Evolutionary conservation across 306 rosid species (phyloP).

Genomic region (Cicer yamashitae): DNA sequence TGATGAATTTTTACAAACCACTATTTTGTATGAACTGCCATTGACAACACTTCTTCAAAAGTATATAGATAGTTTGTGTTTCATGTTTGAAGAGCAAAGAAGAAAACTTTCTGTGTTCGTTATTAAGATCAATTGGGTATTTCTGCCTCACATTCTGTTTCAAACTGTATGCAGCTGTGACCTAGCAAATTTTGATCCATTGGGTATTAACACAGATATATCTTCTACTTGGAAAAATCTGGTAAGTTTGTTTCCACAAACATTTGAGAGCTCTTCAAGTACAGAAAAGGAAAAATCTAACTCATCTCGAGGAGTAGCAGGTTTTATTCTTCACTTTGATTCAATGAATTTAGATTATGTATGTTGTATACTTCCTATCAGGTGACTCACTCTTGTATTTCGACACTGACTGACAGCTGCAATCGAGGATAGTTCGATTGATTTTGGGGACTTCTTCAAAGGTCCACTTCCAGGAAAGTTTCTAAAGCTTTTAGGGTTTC

Average conservation of each 20-base stretch:
- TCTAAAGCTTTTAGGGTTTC: conserved; percentile 82
- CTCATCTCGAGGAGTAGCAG: conserved; percentile 84
- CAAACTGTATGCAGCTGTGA: conserved; percentile 60
- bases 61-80: no score
- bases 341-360: conserved; percentile 26
- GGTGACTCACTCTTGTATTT: conserved; percentile 50
- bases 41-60: no score
- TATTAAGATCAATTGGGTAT: not conserved
- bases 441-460: conserved; percentile 93
- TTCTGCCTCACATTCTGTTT: conserved; percentile 33
- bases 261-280: conserved; percentile 65
- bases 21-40: no score
- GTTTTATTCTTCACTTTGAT: conserved; percentile 50
- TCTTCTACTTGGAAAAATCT: conserved; percentile 66
- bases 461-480: conserved; percentile 96
- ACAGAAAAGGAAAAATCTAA: conserved; percentile 73
- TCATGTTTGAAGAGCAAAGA: no score
- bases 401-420: conserved; percentile 79
- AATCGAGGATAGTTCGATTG: conserved; percentile 91
- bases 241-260: conserved; percentile 55
- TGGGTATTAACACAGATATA: conserved; percentile 69
- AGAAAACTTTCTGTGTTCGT: conserved; percentile 16
- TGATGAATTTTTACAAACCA: no score
- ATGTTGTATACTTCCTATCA: conserved; percentile 34
- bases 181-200: conserved; percentile 74